Conservation (phyloP, 345 rosid species). For the Heritiera littoralis region DNA sequence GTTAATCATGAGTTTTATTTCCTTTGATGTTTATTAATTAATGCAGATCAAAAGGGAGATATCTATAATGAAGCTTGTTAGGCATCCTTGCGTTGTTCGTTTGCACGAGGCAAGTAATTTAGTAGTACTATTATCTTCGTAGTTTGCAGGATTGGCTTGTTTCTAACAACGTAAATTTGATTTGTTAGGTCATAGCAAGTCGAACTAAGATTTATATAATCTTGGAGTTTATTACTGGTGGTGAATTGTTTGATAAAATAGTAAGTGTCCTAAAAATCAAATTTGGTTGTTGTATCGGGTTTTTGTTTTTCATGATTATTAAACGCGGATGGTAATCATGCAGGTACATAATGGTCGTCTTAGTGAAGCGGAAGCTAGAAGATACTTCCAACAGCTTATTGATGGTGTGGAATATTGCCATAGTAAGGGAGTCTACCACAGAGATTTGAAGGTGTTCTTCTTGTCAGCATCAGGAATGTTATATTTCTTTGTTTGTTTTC, state of each 20-base stretch:
- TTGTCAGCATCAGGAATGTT: constrained; percentile 7
- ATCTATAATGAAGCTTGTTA: constrained; percentile 96
- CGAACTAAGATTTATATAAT: constrained; percentile 92
- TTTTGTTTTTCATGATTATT: neutral
- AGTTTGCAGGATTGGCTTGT: constrained; percentile 2
- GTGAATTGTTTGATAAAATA: constrained; percentile 94
- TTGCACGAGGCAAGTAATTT: constrained; percentile 68
- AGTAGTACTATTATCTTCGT: neutral
- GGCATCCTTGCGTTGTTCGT: constrained; percentile 93
- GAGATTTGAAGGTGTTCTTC: constrained; percentile 80
- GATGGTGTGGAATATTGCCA: constrained; percentile 98
- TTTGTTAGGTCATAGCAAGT: constrained; percentile 77
- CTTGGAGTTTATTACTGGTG: constrained; percentile 94
- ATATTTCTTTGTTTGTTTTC: neutral
- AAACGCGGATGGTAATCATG: constrained; percentile 13
- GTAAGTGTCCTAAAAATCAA: constrained; percentile 52
- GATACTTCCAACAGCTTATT: constrained; percentile 90
- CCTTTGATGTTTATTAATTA: neutral
- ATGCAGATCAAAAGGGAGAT: constrained; percentile 95
- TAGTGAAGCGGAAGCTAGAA: constrained; percentile 87
- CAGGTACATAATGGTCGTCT: constrained; percentile 88
- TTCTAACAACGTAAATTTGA: constrained; percentile 4
- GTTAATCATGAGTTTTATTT: constrained; percentile 13
- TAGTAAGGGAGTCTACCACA: constrained; percentile 86
- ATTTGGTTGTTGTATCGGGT: neutral